phyloP scores from a whole-genome alignment of 2,329 filamentous ascomycete genomes.

The Trichoderma afroharzianum region DNA sequence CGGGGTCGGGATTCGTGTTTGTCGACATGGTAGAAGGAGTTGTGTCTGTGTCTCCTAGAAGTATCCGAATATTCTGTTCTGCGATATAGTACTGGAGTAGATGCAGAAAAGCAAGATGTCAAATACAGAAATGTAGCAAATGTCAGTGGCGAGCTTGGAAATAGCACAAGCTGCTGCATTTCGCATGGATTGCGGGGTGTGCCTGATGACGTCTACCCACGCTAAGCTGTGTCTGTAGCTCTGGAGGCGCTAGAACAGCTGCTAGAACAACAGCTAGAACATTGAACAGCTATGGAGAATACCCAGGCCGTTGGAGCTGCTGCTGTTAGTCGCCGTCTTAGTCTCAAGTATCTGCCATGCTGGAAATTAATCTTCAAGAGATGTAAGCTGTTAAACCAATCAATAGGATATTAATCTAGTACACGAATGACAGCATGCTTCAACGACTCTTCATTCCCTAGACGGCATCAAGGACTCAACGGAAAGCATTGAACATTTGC shows the following conservation, averaged over 20 bases:
- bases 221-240: neutral
- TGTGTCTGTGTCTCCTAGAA: neutral
- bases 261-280: neutral
- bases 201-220: slow-evolving; percentile 10
- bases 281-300: too few relatives aligned
- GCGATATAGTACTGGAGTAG: neutral
- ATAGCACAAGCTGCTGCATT: neutral
- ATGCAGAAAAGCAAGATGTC: neutral
- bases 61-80: neutral
- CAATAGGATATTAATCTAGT: neutral
- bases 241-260: neutral
- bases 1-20: slow-evolving; percentile 39
- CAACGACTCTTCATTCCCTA: neutral
- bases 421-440: neutral
- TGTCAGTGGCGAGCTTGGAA: neutral
- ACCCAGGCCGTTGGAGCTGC: neutral
- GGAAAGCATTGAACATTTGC: neutral
- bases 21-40: slow-evolving; percentile 29
- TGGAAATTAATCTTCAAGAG: neutral
- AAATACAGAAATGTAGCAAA: neutral
- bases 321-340: neutral
- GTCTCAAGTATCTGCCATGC: neutral
- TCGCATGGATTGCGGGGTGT: slow-evolving; percentile 1
- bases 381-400: neutral
- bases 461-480: neutral